Percentiles rank a stretch among this genome's conserved stretches.
Evolutionary conservation across 768 basidiomycete genomes (phyloP).

Genomic region (Termitomyces sp.): DNA sequence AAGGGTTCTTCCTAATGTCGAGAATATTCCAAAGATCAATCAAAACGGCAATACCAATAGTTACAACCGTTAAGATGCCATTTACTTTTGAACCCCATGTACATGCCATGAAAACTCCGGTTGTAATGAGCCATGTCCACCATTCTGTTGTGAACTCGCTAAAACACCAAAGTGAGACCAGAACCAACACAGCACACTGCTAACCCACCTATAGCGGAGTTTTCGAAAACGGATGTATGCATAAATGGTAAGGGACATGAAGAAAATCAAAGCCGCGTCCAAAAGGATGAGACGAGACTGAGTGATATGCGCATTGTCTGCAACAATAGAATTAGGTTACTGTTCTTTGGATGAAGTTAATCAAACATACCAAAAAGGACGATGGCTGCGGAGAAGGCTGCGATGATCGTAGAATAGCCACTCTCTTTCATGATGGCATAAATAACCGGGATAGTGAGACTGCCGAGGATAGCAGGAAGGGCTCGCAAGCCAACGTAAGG

Average conservation of each 20-base stretch:
- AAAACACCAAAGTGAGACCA: conserved; percentile 3
- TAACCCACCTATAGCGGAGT: conserved; percentile 73
- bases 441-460: conserved; percentile 84
- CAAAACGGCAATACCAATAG: conserved; percentile 86
- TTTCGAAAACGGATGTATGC: conserved; percentile 93
- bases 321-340: not conserved
- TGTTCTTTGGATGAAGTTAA: not conserved
- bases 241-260: conserved; percentile 92
- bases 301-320: conserved; percentile 94
- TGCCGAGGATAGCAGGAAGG: conserved; percentile 86
- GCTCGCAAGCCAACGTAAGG: conserved; percentile 94
- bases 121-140: conserved; percentile 92
- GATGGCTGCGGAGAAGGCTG: conserved; percentile 83
- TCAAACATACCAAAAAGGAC: conserved; percentile 76
- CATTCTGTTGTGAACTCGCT: conserved; percentile 87
- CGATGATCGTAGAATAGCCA: conserved; percentile 88
- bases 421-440: conserved; percentile 98
- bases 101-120: conserved; percentile 92
- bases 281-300: conserved; percentile 97
- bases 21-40: conserved; percentile 94
- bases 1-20: conserved; percentile 73
- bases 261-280: conserved; percentile 91
- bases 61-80: conserved; percentile 83
- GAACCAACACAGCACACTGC: not conserved
- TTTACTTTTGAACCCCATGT: conserved; percentile 98